Percentiles rank a stretch among this genome's conserved stretches.
Evolutionary conservation across 495 filamentous ascomycete genomes (phyloP).

Genomic region (Terfezia boudieri): DNA sequence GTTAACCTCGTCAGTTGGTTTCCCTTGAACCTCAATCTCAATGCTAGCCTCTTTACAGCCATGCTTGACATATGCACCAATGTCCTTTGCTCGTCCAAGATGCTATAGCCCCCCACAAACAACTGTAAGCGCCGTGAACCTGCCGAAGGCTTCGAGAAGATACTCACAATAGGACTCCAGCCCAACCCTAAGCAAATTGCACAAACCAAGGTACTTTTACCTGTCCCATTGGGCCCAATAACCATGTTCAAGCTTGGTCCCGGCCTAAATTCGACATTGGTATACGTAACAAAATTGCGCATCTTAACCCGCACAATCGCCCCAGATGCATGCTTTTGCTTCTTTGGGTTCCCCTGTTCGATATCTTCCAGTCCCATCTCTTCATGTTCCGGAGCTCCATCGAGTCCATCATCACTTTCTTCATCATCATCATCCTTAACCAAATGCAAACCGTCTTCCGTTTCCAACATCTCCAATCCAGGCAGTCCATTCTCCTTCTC

Average conservation of each 20-base stretch:
- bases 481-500: background rate
- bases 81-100: constrained; percentile 66
- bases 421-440: constrained; percentile 3
- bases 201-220: constrained; percentile 93
- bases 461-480: no score
- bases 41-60: constrained; percentile 53
- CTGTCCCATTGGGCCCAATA: constrained; percentile 92
- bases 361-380: background rate
- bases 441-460: no score
- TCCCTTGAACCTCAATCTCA: constrained; percentile 65
- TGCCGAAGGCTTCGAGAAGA: background rate
- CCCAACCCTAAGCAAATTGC: constrained; percentile 89
- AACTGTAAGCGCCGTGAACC: background rate
- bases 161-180: constrained; percentile 42
- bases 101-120: constrained; percentile 24
- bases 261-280: constrained; percentile 63
- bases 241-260: constrained; percentile 96
- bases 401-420: constrained; percentile 4
- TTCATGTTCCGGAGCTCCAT: constrained; percentile 7
- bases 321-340: constrained; percentile 41
- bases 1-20: constrained; percentile 31
- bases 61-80: constrained; percentile 85
- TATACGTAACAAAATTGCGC: constrained; percentile 89
- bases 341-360: background rate
- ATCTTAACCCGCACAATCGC: constrained; percentile 76